Conservation (phyloP, 371 early-diverging fungal species). For the Zopfochytrium polystomum region DNA sequence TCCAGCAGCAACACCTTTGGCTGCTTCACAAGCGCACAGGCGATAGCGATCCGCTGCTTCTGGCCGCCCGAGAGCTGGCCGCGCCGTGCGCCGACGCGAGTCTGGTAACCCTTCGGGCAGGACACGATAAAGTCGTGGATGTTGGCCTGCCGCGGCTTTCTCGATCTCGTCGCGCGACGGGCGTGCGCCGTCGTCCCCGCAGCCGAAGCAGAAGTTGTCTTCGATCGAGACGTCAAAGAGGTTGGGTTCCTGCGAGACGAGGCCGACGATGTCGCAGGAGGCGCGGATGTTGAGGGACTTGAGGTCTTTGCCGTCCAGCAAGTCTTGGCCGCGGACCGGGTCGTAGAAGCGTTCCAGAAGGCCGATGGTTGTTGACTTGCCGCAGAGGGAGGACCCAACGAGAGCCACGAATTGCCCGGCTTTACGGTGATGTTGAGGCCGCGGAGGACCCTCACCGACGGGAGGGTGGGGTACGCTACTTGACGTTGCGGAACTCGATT, state of each 20-base stretch:
- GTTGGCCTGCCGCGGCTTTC: slow-evolving; percentile 62
- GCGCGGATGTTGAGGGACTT: slow-evolving; percentile 55
- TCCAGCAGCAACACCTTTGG: slow-evolving; percentile 80
- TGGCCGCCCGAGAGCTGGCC: slow-evolving; percentile 55
- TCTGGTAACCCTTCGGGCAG: slow-evolving; percentile 60
- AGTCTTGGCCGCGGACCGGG: slow-evolving; percentile 49
- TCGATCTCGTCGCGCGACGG: slow-evolving; percentile 44
- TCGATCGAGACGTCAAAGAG: slow-evolving; percentile 75
- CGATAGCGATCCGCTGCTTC: slow-evolving; percentile 71
- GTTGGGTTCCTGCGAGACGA: slow-evolving; percentile 86
- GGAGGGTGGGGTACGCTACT: slow-evolving; percentile 61
- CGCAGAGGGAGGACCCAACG: slow-evolving; percentile 71
- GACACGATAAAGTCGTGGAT: slow-evolving; percentile 55
- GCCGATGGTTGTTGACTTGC: slow-evolving; percentile 76
- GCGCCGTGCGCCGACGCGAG: slow-evolving; percentile 47
- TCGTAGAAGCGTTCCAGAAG: slow-evolving; percentile 88
- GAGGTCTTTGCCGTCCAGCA: slow-evolving; percentile 66
- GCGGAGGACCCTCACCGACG: slow-evolving; percentile 68
- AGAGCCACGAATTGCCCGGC: slow-evolving; percentile 79
- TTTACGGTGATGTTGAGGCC: slow-evolving; percentile 71
- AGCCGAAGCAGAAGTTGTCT: slow-evolving; percentile 68
- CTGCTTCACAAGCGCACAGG: slow-evolving; percentile 81
- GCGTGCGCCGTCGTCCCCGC: slow-evolving; percentile 23
- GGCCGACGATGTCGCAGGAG: slow-evolving; percentile 68
- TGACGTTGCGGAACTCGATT: slow-evolving; percentile 34